Evolutionary conservation across 371 early-diverging fungal genomes (phyloP).

Genomic region (Mortierella sp.): DNA sequence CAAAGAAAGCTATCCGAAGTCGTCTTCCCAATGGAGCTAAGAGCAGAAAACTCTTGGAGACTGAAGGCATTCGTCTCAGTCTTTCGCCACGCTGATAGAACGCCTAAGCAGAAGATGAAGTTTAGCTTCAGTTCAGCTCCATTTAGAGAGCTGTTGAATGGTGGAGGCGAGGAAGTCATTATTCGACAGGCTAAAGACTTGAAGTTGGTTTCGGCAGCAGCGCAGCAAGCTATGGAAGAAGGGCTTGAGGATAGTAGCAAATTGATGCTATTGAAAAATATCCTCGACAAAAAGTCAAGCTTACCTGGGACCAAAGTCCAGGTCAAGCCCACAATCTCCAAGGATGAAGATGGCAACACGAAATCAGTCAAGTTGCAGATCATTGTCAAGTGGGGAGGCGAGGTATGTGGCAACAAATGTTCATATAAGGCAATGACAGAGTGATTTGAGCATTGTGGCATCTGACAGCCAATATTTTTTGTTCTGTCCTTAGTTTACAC

Average conservation of each 20-base stretch:
- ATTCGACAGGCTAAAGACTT: slow-evolving; percentile 83
- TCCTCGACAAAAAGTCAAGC: slow-evolving; percentile 83
- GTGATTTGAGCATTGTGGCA: neutral
- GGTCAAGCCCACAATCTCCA: slow-evolving; percentile 82
- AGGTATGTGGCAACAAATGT: slow-evolving; percentile 58
- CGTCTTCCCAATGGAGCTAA: slow-evolving; percentile 72
- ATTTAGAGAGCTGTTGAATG: slow-evolving; percentile 78
- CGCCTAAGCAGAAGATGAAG: slow-evolving; percentile 98
- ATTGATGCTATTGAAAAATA: slow-evolving; percentile 75
- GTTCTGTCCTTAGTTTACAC: slow-evolving; percentile 80
- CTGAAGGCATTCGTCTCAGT: slow-evolving; percentile 94
- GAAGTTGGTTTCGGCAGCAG: slow-evolving; percentile 73
- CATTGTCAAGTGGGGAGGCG: slow-evolving; percentile 98
- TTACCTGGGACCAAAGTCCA: slow-evolving; percentile 96
- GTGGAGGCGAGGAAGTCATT: slow-evolving; percentile 82
- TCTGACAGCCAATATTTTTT: neutral
- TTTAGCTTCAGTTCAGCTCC: slow-evolving; percentile 74
- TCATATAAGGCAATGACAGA: neutral
- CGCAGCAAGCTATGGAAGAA: slow-evolving; percentile 69
- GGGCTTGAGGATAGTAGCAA: slow-evolving; percentile 69
- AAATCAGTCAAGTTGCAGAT: slow-evolving; percentile 84
- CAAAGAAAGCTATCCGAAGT: slow-evolving; percentile 66
- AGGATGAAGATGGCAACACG: slow-evolving; percentile 61
- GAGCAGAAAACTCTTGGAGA: slow-evolving; percentile 89
- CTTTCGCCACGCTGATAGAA: slow-evolving; percentile 96